Evolutionary conservation across 352 stramenopile species (phyloP), one percentile per base, ranked within the genome.

Genomic region (Phytophthora niederhauseri): DNA sequence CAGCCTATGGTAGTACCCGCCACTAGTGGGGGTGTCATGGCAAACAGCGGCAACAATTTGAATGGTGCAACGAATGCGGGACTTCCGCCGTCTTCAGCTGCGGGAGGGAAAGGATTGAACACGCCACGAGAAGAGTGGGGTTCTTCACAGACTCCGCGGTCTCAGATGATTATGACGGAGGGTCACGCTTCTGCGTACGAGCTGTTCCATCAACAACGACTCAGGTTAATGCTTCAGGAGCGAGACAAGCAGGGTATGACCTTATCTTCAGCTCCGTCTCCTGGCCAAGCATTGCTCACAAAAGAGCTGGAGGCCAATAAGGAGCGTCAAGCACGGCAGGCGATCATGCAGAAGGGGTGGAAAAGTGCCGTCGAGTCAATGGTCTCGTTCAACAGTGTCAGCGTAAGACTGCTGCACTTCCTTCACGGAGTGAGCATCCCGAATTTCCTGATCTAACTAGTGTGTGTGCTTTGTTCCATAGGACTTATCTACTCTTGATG

Each of bases 331-430:
- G 92, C 92, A 22, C 84, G 87, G 22, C 89, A 96, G 73, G 87
- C 89, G 30, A 94, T 96, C 61, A 93, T 96, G 85, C 87, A 96
- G 22, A 92, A 94, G 70, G 89, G 89, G 7, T 96, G 89, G 89
- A 96, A 93, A 69, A 91, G 85, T 56, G 89, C 89, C 6, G 87
- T 93, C 31, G 85, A 94, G 30, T 87, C 86, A 19, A 95, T 93
- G 84, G 87, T 93, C 61, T 78, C 76, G 15, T 81, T 90, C 62
- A 91, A 83, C 60, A 89, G 76, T 34, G 85, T 93, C 53, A 76
- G 64, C 58, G 69, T 76, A 76, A 58, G 69, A 63, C 34, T 43
- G 6, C 26, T 24, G 22, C 20, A 26, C n/a, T 43, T 53, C 14
- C 7, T 62, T 8, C 4, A 19, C 62, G 38, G 30, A 64, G 59